Conservation (phyloP, 2,329 filamentous ascomycete species). For the Neurospora sp. region DNA sequence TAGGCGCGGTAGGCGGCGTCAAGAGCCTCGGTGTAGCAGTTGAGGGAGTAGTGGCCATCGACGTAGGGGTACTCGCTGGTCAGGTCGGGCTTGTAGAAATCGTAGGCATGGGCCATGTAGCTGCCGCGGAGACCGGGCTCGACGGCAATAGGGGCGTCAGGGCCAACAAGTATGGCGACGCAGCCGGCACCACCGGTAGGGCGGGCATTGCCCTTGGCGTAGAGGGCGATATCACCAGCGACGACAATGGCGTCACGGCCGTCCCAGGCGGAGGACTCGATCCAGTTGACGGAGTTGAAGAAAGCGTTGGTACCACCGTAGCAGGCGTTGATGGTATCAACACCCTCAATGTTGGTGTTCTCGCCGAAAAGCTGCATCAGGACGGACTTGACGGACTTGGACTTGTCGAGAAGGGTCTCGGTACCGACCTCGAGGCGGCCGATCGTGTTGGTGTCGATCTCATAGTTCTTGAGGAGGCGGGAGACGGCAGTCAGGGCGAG, state of each 20-base stretch:
- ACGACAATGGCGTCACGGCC: constrained; percentile 72
- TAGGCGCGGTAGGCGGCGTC: constrained; percentile 76
- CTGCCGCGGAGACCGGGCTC: constrained; percentile 71
- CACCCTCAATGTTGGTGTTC: constrained; percentile 75
- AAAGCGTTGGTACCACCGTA: constrained; percentile 79
- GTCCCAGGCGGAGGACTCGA: constrained; percentile 82
- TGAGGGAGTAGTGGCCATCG: constrained; percentile 73
- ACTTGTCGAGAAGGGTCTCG: constrained; percentile 80
- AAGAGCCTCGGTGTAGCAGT: constrained; percentile 72
- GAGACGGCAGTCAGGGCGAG: constrained; percentile 69
- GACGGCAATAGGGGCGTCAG: constrained; percentile 64
- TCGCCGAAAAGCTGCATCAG: constrained; percentile 79
- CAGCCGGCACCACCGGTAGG: constrained; percentile 73
- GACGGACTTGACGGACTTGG: constrained; percentile 82
- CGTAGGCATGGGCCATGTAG: constrained; percentile 77
- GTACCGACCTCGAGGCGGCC: constrained; percentile 78
- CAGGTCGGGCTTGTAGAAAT: constrained; percentile 85
- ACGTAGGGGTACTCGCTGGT: constrained; percentile 82
- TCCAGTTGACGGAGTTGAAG: constrained; percentile 76
- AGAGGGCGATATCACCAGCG: constrained; percentile 74
- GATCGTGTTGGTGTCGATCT: constrained; percentile 67
- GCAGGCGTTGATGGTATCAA: constrained; percentile 77
- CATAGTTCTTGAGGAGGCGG: constrained; percentile 73
- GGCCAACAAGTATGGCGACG: constrained; percentile 70
- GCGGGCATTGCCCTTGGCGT: constrained; percentile 73